Conservation (phyloP, 2,329 filamentous ascomycete species). For the Penicillium sp. region DNA sequence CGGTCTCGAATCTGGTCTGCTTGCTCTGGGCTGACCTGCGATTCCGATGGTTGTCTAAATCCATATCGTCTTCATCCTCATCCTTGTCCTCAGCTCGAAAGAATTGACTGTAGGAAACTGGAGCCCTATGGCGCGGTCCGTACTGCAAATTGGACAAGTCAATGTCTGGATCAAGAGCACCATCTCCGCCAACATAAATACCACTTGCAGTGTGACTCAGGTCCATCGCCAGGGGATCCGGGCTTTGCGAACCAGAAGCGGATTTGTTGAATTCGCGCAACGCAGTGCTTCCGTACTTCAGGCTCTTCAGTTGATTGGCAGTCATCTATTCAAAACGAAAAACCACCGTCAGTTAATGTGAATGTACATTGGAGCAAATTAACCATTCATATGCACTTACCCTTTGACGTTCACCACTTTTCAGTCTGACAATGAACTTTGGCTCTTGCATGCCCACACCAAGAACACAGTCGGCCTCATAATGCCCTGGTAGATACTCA, state of each 20-base stretch:
- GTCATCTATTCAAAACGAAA: conserved; percentile 24
- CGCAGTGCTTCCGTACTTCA: conserved; percentile 28
- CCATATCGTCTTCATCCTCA: neutral
- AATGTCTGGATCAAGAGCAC: conserved; percentile 3
- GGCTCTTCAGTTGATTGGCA: conserved; percentile 23
- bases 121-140: neutral
- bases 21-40: neutral
- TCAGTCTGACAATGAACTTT: conserved; percentile 34
- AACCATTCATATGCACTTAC: conserved; percentile 26
- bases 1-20: neutral
- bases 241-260: conserved; percentile 12
- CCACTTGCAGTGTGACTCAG: neutral
- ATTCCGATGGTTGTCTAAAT: neutral
- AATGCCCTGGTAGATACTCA: conserved; percentile 41
- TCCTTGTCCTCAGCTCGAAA: neutral
- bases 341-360: neutral
- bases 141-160: neutral
- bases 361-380: conserved; percentile 10
- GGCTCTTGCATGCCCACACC: conserved; percentile 24
- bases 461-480: conserved; percentile 32
- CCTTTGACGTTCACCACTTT: conserved; percentile 35
- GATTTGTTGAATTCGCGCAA: conserved; percentile 17
- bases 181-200: conserved; percentile 9
- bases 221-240: conserved; percentile 7
- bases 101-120: conserved; percentile 1